Conservation (phyloP, 139 green algal species). For the Eudorina sp. region DNA sequence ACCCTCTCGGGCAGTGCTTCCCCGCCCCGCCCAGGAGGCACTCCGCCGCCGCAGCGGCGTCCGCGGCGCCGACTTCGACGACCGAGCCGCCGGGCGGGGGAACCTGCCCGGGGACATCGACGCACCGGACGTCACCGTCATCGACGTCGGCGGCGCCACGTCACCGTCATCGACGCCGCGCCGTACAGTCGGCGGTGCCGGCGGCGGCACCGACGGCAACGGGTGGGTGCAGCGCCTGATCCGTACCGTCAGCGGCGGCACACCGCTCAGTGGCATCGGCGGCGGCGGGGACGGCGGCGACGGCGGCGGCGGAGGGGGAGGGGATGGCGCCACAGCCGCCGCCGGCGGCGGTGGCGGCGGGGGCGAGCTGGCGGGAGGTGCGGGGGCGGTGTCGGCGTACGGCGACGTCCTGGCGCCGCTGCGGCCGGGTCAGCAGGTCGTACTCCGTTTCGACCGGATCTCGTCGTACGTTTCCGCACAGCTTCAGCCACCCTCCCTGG, state of each 20-base stretch:
- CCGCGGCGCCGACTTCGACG: constrained; percentile 3
- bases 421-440: constrained; percentile 8
- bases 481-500: constrained; percentile 38
- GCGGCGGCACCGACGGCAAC: background rate
- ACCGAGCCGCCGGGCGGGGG: background rate
- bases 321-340: too few species aligned
- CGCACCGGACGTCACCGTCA: background rate
- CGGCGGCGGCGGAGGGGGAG: too few species aligned
- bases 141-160: background rate
- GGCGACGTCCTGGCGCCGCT: constrained; percentile 28
- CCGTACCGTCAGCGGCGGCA: background rate
- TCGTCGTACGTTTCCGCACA: constrained; percentile 14
- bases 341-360: background rate
- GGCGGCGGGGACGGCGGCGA: background rate
- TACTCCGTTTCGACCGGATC: constrained; percentile 39
- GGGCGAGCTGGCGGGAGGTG: too few species aligned
- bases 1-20: background rate
- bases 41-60: constrained; percentile 12
- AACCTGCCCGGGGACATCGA: background rate
- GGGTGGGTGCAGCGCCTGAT: constrained; percentile 20
- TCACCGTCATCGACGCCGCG: background rate
- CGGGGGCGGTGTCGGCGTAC: background rate
- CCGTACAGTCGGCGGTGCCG: background rate
- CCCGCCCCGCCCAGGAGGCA: background rate
- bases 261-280: too few species aligned